phyloP scores from a whole-genome alignment of 1,139 yeast genomes.

The Scheffersomyces segobiensis region DNA sequence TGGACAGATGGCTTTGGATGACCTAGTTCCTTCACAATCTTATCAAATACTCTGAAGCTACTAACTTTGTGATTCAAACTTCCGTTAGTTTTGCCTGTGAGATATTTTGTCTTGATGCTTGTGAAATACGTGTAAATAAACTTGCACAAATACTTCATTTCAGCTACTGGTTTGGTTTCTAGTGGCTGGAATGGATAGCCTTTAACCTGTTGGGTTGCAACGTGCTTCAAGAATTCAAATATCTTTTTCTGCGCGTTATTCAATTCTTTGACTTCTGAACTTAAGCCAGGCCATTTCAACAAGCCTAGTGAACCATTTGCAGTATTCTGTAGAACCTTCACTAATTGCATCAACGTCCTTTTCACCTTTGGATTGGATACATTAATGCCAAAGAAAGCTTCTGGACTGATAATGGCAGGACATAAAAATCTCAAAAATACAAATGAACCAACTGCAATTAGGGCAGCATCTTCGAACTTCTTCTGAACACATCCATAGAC shows the following conservation, averaged over 20 bases:
- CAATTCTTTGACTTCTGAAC: slow-evolving; percentile 42
- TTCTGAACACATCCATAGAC: slow-evolving; percentile 63
- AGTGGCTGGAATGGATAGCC: slow-evolving; percentile 32
- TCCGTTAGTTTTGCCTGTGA: slow-evolving; percentile 20
- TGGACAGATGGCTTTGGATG: slow-evolving; percentile 46
- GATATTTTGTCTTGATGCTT: slow-evolving; percentile 47
- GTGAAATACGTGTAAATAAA: slow-evolving; percentile 64
- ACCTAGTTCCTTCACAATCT: slow-evolving; percentile 32
- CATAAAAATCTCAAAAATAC: slow-evolving; percentile 82
- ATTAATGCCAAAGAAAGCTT: slow-evolving; percentile 53
- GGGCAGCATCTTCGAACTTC: slow-evolving; percentile 68
- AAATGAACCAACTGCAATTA: slow-evolving; percentile 83
- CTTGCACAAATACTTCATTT: slow-evolving; percentile 60
- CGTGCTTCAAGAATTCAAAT: slow-evolving; percentile 40
- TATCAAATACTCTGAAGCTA: slow-evolving; percentile 29
- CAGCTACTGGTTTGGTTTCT: slow-evolving; percentile 38
- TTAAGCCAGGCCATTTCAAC: slow-evolving; percentile 61
- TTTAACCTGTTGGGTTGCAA: slow-evolving; percentile 10
- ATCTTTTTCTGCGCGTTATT: slow-evolving; percentile 46
- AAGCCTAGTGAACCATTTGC: slow-evolving; percentile 74
- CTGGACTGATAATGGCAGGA: slow-evolving; percentile 92
- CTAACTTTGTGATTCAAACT: slow-evolving; percentile 27
- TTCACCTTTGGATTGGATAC: slow-evolving; percentile 54
- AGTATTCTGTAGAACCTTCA: slow-evolving; percentile 81
- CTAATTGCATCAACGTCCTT: slow-evolving; percentile 76